Evolutionary conservation across 768 basidiomycete species (phyloP), one percentile per base, ranked within the genome.

Genomic region (Thelephora ganbajun): DNA sequence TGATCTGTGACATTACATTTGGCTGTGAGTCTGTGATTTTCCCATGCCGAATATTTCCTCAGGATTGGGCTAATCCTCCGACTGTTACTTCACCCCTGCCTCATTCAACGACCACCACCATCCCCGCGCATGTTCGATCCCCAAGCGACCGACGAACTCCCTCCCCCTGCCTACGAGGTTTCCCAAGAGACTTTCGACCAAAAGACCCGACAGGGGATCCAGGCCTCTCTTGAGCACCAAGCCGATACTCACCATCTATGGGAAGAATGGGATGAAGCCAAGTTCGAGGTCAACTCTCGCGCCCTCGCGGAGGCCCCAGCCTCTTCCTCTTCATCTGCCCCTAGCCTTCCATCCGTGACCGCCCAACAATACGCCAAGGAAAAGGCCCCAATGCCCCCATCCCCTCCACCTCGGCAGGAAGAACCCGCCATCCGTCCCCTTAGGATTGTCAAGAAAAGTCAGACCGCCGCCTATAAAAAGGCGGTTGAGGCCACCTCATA

Each of bases 181-280:
- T 63, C 66, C 9, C 56, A 66, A 18, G 57, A 63, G 36, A 63
- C 63, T 37, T 74, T 71, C 43, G 76, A 82, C 57, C 70, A 64
- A 43, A 82, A 79, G 61, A 62, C 72, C 36, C 57, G 67, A 2
- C 61, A 62, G 43, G 69, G 69, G 9, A 48, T 71, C 16, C 56
- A 69, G 26, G 54, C 64, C 43, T 77, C 74, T 20, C 51, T 66
- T n/a, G 54, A 57, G 7, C 48, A 46, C 2, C 35, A 35, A 30
- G 49, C 51, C 47, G 50, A 49, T 44, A 65, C 65, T 26, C 66
- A 68, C 41, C 69, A 70, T 14, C 68, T 66, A 52, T 76, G 72
- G 69, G 70, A 76, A 56, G 60, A 61, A 41, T 77, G 74, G 67
- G 68, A 75, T 50, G 70, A 73, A 41, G 59, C 61, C 18, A 52